phyloP scores from a whole-genome alignment of 257 asterid species.

The Marsdenia floribunda region DNA sequence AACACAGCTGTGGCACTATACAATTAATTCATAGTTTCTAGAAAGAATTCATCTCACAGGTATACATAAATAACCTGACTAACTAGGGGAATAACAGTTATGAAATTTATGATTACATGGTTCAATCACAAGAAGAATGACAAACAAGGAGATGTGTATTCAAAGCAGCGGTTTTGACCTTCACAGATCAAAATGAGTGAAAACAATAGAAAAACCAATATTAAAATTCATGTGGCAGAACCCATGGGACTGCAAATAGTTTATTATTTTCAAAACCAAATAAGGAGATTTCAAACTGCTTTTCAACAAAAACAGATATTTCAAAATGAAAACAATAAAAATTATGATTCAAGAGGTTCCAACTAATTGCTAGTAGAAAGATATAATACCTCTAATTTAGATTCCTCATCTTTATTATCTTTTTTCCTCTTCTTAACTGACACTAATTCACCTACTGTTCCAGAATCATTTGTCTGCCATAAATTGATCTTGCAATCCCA shows the following conservation, averaged over 20 bases:
- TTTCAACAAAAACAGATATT: not conserved
- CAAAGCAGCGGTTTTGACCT: not conserved
- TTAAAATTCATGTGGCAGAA: not conserved
- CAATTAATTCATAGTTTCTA: not conserved
- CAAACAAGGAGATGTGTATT: not conserved
- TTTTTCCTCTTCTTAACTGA: slow-evolving; percentile 82
- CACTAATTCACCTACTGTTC: slow-evolving; percentile 41
- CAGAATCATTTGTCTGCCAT: slow-evolving; percentile 60
- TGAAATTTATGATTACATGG: not conserved
- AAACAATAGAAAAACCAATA: not conserved
- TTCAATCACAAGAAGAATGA: not conserved
- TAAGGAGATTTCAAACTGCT: not conserved
- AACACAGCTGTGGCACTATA: not conserved
- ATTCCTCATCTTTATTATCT: slow-evolving; percentile 41
- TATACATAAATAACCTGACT: not conserved
- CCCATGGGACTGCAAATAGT: not conserved
- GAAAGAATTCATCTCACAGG: not conserved
- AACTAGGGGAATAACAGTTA: not conserved
- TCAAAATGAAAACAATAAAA: not conserved
- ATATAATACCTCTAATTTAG: slow-evolving; percentile 58
- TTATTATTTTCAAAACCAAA: not conserved
- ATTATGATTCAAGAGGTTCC: not conserved
- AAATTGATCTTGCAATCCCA: slow-evolving; percentile 79
- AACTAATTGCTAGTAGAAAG: not conserved
- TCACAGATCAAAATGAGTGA: not conserved